Evolutionary conservation across 495 filamentous ascomycete species (phyloP), one percentile per base, ranked within the genome.

Genomic region (Filosporella fistucella): DNA sequence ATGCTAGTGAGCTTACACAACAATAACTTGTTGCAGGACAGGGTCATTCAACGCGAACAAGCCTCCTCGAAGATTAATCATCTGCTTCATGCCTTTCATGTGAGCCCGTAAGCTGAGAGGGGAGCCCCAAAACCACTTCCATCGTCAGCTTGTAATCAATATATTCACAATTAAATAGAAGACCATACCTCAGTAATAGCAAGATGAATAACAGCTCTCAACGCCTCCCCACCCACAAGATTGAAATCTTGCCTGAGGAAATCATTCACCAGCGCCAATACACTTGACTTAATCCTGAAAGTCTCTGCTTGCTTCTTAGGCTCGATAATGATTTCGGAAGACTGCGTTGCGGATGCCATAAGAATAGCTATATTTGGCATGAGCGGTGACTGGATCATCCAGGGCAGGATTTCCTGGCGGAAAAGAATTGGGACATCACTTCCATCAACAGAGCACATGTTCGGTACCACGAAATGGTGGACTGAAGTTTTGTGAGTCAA

Each of bases 381-480:
- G 4, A 62, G 20, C 9, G 49, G 59, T 0, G 59, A 62, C 26
- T 62, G 56, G 22, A 62, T 47, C 53, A 56, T 56, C 59, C 59
- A 59, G 4, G 59, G 59, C 11, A 62, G 45, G 49, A 59, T 49
- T 24, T 54, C 23, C 11, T 24, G 23, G 1, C 36, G 29, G 41
- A 62, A 59, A 14, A 54, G 23, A 6, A 29, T 29, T 1, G 56
- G 53, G 8, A 39, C 16, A 16, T 42, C 30, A 13, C 24, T 22
- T n/a, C 59, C 59, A 23, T 62, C 59, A 24, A 62, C 52, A 9
- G 53, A 59, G 23, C 49, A 50, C 5, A 62, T 10, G 41, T 57
- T 56, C 13, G 59, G 59, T 4, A 42, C 47, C 4, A 62, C 56
- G 39, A 47, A 62, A 10, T 46, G 25, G 10, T 59, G 49, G 44